Conservation (phyloP, 2,329 filamentous ascomycete genomes). For the Massarina eburnea region DNA sequence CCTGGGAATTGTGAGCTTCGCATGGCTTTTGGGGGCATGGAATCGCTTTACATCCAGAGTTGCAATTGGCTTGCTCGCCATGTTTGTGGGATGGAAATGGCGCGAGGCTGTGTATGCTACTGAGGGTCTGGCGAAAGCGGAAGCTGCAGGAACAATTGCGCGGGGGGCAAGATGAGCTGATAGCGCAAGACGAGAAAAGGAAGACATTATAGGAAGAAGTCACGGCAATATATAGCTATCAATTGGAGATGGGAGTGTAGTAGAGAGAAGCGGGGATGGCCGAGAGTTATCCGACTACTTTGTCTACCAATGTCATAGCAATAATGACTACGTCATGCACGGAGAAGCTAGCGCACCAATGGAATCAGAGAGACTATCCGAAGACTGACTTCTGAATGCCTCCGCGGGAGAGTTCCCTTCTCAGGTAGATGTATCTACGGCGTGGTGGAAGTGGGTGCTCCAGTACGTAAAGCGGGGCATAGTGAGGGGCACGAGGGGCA, state of each 20-base stretch:
- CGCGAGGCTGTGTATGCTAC: conserved; percentile 24
- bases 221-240: conserved; percentile 14
- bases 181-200: conserved; percentile 28
- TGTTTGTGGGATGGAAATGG: conserved; percentile 33
- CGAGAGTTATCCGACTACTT: conserved; percentile 19
- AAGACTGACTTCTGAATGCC: too few species aligned
- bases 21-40: neutral
- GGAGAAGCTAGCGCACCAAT: neutral
- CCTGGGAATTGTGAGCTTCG: conserved; percentile 47
- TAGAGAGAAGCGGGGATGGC: conserved; percentile 14
- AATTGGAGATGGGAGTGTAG: conserved; percentile 9
- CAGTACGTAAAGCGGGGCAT: neutral
- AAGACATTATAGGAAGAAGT: conserved; percentile 22
- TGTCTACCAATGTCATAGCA: conserved; percentile 14
- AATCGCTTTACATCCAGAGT: conserved; percentile 37
- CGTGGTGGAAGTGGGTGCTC: too few species aligned
- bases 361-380: too few species aligned
- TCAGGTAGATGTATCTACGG: too few species aligned
- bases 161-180: conserved; percentile 34
- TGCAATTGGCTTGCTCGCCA: conserved; percentile 43
- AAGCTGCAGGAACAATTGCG: conserved; percentile 28
- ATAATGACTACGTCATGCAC: conserved; percentile 11
- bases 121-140: conserved; percentile 21
- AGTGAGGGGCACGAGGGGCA: too few species aligned
- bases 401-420: too few species aligned